These are phyloP conservation scores for Aspergillus sp. DNA, from an alignment of 2,329 filamentous ascomycete genomes.

Conservation along the genomic window DNA sequence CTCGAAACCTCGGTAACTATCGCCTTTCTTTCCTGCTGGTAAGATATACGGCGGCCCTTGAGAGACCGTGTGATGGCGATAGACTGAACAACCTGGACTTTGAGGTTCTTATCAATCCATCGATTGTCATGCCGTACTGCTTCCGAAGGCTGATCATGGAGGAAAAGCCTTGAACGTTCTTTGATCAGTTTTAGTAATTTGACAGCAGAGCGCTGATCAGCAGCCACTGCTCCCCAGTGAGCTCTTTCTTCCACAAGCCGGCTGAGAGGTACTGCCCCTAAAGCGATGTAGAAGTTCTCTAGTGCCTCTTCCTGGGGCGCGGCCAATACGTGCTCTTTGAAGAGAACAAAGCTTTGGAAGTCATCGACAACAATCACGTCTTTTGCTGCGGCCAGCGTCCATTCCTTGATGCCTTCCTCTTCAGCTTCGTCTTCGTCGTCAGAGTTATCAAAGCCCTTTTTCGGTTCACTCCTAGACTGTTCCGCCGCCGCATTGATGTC, in stretches of 20 bases:
- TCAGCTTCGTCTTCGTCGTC: constrained; percentile 50
- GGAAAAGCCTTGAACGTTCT: constrained; percentile 84
- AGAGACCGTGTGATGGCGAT: constrained; percentile 78
- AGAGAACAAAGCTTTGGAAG: constrained; percentile 82
- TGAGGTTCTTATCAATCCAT: constrained; percentile 86
- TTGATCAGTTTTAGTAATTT: constrained; percentile 77
- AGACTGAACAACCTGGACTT: constrained; percentile 73
- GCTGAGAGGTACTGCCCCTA: constrained; percentile 77
- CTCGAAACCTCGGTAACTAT: constrained; percentile 60
- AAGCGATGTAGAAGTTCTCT: constrained; percentile 78
- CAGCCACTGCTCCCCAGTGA: constrained; percentile 64
- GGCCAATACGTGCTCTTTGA: constrained; percentile 79
- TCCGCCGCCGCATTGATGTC: constrained; percentile 55
- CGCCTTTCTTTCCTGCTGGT: constrained; percentile 73
- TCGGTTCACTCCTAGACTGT: constrained; percentile 15
- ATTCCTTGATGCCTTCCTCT: constrained; percentile 69
- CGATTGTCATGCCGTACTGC: constrained; percentile 81
- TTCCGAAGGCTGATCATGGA: constrained; percentile 78
- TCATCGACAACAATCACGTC: constrained; percentile 82
- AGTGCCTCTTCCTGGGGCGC: constrained; percentile 86
- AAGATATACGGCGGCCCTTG: constrained; percentile 65
- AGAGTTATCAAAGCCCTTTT: constrained; percentile 21
- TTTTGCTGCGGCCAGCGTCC: constrained; percentile 69
- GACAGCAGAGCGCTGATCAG: constrained; percentile 67
- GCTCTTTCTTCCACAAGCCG: constrained; percentile 76